phyloP scores from a whole-genome alignment of 306 rosid genomes.

The Rosa rugosa region DNA sequence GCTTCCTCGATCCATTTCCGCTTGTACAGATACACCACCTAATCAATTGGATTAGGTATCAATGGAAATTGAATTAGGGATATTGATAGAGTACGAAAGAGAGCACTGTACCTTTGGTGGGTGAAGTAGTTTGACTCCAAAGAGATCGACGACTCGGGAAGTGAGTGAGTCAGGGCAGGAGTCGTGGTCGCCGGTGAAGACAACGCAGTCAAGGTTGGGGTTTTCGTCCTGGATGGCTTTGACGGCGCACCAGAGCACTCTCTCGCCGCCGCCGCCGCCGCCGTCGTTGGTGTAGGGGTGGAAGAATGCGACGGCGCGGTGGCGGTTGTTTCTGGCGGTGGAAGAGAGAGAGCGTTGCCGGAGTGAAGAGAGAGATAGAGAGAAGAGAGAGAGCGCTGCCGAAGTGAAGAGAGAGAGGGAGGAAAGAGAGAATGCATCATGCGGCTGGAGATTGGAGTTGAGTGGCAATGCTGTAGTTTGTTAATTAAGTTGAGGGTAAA shows the following conservation, averaged over 20 bases:
- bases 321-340: conserved; percentile 45
- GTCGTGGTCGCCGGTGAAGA: conserved; percentile 92
- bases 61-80: not conserved
- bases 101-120: conserved; percentile 49
- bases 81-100: not conserved
- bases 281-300: conserved; percentile 94
- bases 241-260: conserved; percentile 91
- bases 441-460: no score
- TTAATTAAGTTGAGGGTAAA: no score
- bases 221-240: conserved; percentile 72
- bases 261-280: conserved; percentile 87
- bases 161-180: conserved; percentile 64
- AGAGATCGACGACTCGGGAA: conserved; percentile 69
- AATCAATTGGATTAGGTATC: not conserved
- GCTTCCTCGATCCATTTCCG: conserved; percentile 89
- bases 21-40: conserved; percentile 83
- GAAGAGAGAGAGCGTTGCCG: no score
- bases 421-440: no score
- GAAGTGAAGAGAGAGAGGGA: no score
- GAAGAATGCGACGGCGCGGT: conserved; percentile 78
- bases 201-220: conserved; percentile 55
- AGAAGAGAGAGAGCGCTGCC: no score
- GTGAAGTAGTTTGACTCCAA: conserved; percentile 62
- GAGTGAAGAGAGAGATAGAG: no score
- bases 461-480: no score